A percentile compares a stretch with the other conserved stretches of the same genome.
These are phyloP conservation scores for Sporothrix curviconia DNA, from an alignment of 2,329 filamentous ascomycete species.

Conservation along the genomic window DNA sequence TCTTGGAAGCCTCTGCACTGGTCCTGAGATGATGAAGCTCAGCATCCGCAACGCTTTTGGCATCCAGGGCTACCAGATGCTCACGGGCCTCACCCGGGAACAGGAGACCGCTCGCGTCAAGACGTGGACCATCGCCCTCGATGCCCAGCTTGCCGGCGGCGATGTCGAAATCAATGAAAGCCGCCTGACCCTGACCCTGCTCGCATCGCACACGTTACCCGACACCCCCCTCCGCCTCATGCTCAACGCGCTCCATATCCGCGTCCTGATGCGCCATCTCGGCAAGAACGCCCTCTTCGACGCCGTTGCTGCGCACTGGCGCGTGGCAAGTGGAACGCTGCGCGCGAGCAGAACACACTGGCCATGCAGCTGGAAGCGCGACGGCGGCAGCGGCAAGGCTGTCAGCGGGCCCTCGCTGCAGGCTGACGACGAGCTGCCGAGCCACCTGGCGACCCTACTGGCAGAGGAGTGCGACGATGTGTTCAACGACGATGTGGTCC, in stretches of 20 bases:
- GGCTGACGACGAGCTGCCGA: conserved; percentile 60
- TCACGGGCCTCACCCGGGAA: conserved; percentile 76
- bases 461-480: conserved; percentile 77
- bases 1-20: conserved; percentile 77
- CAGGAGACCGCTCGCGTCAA: conserved; percentile 82
- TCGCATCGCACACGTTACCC: conserved; percentile 81
- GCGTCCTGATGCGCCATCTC: conserved; percentile 77
- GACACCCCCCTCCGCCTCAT: conserved; percentile 77
- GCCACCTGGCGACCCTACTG: conserved; percentile 68
- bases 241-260: conserved; percentile 86
- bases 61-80: conserved; percentile 64
- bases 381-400: background rate
- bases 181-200: conserved; percentile 74
- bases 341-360: conserved; percentile 56
- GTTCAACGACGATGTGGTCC: conserved; percentile 67
- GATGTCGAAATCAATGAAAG: conserved; percentile 86
- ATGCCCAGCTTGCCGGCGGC: conserved; percentile 85
- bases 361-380: conserved; percentile 36
- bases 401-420: conserved; percentile 22
- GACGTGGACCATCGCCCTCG: conserved; percentile 87
- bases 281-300: conserved; percentile 63
- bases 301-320: conserved; percentile 67
- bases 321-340: conserved; percentile 72
- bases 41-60: conserved; percentile 73
- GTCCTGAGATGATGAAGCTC: conserved; percentile 72